A percentile compares a stretch with the other conserved stretches of the same genome.
Evolutionary conservation across 768 basidiomycete genomes (phyloP).

Genomic region (Kondoa malvinella): DNA sequence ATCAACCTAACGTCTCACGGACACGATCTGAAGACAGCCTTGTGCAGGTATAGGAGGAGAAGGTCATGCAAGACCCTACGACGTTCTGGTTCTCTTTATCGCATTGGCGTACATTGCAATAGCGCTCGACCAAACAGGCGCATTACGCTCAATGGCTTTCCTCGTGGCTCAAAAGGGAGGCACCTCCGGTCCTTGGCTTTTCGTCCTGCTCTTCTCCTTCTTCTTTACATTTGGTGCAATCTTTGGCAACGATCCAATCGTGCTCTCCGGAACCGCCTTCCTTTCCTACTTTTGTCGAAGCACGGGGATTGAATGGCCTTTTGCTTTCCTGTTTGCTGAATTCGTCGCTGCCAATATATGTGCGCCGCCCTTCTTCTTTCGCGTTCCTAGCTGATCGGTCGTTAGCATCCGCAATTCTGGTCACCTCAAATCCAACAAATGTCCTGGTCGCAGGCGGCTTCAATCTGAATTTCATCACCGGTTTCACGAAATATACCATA

Average conservation of each 20-base stretch:
- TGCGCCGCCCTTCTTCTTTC: too few species aligned
- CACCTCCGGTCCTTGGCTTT: conserved; percentile 46
- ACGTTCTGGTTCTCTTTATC: conserved; percentile 82
- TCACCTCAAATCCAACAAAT: conserved; percentile 86
- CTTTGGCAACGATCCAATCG: conserved; percentile 83
- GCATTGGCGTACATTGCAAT: conserved; percentile 64
- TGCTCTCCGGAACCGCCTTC: conserved; percentile 79
- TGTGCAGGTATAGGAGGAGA: conserved; percentile 68
- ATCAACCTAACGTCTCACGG: too few species aligned
- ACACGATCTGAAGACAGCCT: too few species aligned
- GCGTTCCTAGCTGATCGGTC: too few species aligned
- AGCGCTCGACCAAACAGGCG: conserved; percentile 72
- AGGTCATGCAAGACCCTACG: conserved; percentile 61
- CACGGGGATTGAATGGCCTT: conserved; percentile 36
- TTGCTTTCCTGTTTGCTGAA: conserved; percentile 37
- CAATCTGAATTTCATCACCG: conserved; percentile 25
- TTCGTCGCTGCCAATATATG: conserved; percentile 33
- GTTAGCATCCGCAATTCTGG: conserved; percentile 33
- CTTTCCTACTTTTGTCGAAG: conserved; percentile 70
- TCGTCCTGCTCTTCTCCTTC: conserved; percentile 65
- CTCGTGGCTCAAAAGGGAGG: conserved; percentile 72
- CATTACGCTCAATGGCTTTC: conserved; percentile 71
- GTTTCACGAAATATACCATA: conserved; percentile 39
- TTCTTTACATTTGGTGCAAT: conserved; percentile 48
- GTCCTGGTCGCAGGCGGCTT: conserved; percentile 60